Percentiles rank a stretch among this genome's conserved stretches.
phyloP scores from a whole-genome alignment of 2,329 filamentous ascomycete species.

The Raffaelea arxii region DNA sequence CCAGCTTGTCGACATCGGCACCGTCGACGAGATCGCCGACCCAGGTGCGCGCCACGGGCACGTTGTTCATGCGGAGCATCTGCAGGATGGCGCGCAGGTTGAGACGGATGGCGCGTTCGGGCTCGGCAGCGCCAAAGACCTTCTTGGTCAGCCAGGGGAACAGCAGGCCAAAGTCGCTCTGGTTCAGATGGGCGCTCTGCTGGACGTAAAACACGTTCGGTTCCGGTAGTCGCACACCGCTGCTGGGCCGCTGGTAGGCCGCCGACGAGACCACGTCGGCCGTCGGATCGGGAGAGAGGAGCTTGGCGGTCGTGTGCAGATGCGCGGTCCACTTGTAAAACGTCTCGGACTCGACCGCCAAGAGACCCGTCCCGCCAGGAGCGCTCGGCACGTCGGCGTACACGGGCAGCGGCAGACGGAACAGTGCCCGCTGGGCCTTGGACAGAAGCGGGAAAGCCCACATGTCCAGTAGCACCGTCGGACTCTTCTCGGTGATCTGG shows the following conservation, averaged over 20 bases:
- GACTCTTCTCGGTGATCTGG: slow-evolving; percentile 60
- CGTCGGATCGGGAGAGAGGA: slow-evolving; percentile 49
- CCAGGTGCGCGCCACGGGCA: slow-evolving; percentile 40
- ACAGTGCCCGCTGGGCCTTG: slow-evolving; percentile 52
- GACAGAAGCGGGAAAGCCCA: slow-evolving; percentile 68
- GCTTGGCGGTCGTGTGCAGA: slow-evolving; percentile 55
- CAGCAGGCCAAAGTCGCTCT: slow-evolving; percentile 74
- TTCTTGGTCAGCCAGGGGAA: slow-evolving; percentile 62
- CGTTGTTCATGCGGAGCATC: slow-evolving; percentile 38
- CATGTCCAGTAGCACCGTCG: slow-evolving; percentile 65
- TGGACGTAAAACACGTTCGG: slow-evolving; percentile 68
- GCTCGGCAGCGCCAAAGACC: slow-evolving; percentile 47
- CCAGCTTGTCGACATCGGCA: slow-evolving; percentile 26
- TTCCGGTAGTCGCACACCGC: slow-evolving; percentile 31
- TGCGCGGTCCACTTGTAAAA: slow-evolving; percentile 74
- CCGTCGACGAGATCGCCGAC: slow-evolving; percentile 40
- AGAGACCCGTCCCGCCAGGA: slow-evolving; percentile 46
- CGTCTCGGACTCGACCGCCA: slow-evolving; percentile 65
- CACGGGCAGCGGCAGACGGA: slow-evolving; percentile 62
- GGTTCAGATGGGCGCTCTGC: slow-evolving; percentile 68
- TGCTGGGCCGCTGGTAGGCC: slow-evolving; percentile 31
- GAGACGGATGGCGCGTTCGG: slow-evolving; percentile 47
- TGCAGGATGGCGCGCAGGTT: slow-evolving; percentile 51
- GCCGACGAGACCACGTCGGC: slow-evolving; percentile 29
- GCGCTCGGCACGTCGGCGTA: slow-evolving; percentile 43